phyloP scores from a whole-genome alignment of 164 flowering plant genomes.

The Taxillus chinensis region DNA sequence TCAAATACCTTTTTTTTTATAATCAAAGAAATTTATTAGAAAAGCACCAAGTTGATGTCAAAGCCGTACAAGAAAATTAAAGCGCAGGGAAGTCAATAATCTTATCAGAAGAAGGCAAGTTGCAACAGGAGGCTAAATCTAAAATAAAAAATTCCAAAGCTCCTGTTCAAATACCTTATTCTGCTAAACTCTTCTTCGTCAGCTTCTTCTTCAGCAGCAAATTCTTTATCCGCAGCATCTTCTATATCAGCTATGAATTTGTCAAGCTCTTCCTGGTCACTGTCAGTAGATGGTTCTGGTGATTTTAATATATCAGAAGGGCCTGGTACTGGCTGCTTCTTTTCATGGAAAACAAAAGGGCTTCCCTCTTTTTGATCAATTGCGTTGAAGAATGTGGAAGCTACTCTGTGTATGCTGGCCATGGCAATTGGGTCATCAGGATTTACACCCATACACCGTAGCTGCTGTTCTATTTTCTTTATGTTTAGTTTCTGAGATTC shows the following conservation, averaged over 20 bases:
- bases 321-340: conserved; percentile 19
- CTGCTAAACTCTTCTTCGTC: conserved; percentile 61
- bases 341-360: conserved; percentile 80
- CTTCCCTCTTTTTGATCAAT: conserved; percentile 86
- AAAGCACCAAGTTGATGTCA: too few relatives aligned
- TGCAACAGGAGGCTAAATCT: too few relatives aligned
- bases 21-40: too few relatives aligned
- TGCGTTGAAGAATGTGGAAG: conserved; percentile 91
- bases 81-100: too few relatives aligned
- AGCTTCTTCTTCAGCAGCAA: conserved; percentile 81
- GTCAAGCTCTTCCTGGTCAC: conserved; percentile 92
- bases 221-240: conserved; percentile 89
- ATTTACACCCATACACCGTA: conserved; percentile 75
- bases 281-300: conserved; percentile 43
- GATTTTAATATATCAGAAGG: conserved; percentile 17
- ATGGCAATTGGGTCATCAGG: conserved; percentile 97
- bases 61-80: too few relatives aligned
- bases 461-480: conserved; percentile 84
- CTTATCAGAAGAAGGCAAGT: too few relatives aligned
- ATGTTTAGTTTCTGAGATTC: conserved; percentile 94
- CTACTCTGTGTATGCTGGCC: conserved; percentile 94
- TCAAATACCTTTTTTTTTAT: conserved; percentile 57
- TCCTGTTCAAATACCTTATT: conserved; percentile 59
- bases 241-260: conserved; percentile 89
- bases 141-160: too few relatives aligned